Evolutionary conservation across 495 filamentous ascomycete genomes (phyloP).

Genomic region (Bacidia gigantensis): DNA sequence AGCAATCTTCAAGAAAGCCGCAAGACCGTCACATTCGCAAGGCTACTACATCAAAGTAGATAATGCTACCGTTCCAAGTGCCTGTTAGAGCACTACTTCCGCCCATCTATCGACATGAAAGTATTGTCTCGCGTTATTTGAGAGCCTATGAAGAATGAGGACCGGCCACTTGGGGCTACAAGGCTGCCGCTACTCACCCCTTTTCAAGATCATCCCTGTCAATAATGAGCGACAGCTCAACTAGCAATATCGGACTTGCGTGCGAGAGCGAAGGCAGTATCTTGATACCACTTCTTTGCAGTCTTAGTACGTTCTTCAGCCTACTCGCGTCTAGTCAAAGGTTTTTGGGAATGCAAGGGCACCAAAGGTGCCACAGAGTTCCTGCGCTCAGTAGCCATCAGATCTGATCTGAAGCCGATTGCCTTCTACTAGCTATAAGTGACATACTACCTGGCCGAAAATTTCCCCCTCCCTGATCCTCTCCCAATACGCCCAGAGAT

Average conservation of each 20-base stretch:
- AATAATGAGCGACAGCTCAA: background rate
- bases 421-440: too few relatives aligned
- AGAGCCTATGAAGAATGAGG: background rate
- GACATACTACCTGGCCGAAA: too few relatives aligned
- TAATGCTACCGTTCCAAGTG: background rate
- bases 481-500: too few relatives aligned
- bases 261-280: background rate
- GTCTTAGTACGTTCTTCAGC: background rate
- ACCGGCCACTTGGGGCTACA: background rate
- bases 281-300: background rate
- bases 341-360: background rate
- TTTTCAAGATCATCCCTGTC: background rate
- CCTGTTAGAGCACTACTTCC: background rate
- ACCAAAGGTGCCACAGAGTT: background rate
- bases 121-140: background rate
- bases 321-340: background rate
- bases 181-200: background rate
- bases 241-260: background rate
- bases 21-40: background rate
- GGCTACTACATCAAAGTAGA: background rate
- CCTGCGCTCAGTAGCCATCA: too few relatives aligned
- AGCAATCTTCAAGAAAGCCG: background rate
- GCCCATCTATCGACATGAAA: background rate
- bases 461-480: too few relatives aligned
- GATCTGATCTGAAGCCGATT: too few relatives aligned